Evolutionary conservation across 75 land plant species (phyloP).

Genomic region (Selaginella tamariscina): DNA sequence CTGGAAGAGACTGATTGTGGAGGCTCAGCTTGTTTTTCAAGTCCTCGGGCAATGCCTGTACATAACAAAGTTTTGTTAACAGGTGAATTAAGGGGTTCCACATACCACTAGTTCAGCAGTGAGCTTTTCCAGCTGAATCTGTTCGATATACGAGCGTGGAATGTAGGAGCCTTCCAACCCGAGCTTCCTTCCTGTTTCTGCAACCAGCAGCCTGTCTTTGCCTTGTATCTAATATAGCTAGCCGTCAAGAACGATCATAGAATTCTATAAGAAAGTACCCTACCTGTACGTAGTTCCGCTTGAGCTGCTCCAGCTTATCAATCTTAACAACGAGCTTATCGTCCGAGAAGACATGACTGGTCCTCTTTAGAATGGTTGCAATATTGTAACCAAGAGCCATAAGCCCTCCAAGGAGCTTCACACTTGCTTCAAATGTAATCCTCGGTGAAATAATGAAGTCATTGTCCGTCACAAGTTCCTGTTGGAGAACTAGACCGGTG

Average conservation of each 20-base stretch:
- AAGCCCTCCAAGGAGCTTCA: conserved; percentile 73
- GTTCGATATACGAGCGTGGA: conserved; percentile 84
- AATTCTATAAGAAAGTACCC: neutral
- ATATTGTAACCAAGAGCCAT: conserved; percentile 91
- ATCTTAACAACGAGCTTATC: conserved; percentile 55
- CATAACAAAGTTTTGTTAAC: neutral
- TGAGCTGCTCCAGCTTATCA: conserved; percentile 78
- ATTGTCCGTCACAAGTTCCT: conserved; percentile 81
- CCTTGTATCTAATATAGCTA: conserved; percentile 60
- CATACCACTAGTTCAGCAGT: conserved; percentile 44
- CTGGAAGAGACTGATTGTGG: conserved; percentile 50
- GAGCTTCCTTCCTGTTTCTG: conserved; percentile 46
- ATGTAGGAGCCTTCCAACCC: conserved; percentile 77
- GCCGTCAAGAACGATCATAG: neutral
- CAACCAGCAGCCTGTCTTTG: conserved; percentile 52
- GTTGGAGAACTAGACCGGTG: conserved; percentile 7
- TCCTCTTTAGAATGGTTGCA: conserved; percentile 68
- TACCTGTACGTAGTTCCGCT: conserved; percentile 74
- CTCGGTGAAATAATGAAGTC: conserved; percentile 88
- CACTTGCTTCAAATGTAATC: neutral
- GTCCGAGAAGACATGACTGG: conserved; percentile 71
- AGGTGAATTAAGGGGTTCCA: neutral
- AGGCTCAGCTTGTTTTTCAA: conserved; percentile 64
- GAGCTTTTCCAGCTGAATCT: conserved; percentile 86
- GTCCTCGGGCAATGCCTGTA: conserved; percentile 34